Evolutionary conservation across 345 rosid genomes (phyloP), one percentile per base, ranked within the genome.

Genomic region (Melaleuca quinquenervia): DNA sequence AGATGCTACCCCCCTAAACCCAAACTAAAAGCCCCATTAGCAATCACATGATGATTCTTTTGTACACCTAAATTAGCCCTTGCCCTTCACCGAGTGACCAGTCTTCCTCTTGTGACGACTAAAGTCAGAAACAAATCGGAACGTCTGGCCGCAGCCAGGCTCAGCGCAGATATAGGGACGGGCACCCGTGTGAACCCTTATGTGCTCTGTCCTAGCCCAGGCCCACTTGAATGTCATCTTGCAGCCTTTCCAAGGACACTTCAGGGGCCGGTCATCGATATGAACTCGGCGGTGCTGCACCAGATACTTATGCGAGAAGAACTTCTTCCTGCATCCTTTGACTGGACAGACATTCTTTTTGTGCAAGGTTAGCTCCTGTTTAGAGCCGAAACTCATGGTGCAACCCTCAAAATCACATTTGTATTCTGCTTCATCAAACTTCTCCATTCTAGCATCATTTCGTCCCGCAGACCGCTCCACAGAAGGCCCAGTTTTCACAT

Each of bases 201-300:
- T 91, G 88, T 97, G 99, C 87, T 97, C 99, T 0, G 99, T 97
- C 48, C 99, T 88, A 14, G 99, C 98, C 99, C 99, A 97, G 29
- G 99, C 98, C 99, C 99, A 97, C 91, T 97, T 97, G 90, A 97
- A 97, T 41, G 98, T 89, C 99, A 96, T 96, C 91, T 94, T 95
- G 89, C 99, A 97, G 51, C 99, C 98, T 83, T 95, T 97, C 99
- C 99, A 97, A 1, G 99, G 99, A 87, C 99, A 97, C 91, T 97
- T 96, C 32, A 97, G 95, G n/a, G 99, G 99, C 48, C 99, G 96
- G 45, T 96, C 99, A 51, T 96, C 98, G 44, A 87, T 51, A 85
- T 97, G 99, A 85, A 97, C 99, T 56, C 98, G 90, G 1, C 92
- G 94, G 85, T 96, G 99, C 92, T 97, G 99, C 91, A 97, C 98